Conservation (phyloP, 2,329 filamentous ascomycete genomes). For the Gnomoniopsis sp. region DNA sequence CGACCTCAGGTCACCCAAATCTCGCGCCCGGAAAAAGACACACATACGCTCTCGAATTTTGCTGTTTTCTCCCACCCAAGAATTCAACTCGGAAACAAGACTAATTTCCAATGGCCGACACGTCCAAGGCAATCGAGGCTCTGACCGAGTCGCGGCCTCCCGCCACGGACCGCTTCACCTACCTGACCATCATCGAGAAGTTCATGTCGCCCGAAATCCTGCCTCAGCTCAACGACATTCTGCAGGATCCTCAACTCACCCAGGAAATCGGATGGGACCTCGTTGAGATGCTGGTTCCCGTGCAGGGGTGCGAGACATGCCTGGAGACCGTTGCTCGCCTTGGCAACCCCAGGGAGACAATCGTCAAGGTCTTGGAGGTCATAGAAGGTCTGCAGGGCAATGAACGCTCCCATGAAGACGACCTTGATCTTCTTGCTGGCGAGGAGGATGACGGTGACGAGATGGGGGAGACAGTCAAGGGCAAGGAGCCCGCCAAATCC, state of each 20-base stretch:
- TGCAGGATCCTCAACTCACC: slow-evolving; percentile 62
- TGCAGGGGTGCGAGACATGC: slow-evolving; percentile 67
- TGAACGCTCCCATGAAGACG: slow-evolving; percentile 25
- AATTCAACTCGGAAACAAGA: neutral
- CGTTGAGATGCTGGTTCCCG: slow-evolving; percentile 67
- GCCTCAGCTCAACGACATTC: slow-evolving; percentile 60
- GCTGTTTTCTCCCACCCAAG: neutral
- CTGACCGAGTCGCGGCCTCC: slow-evolving; percentile 49
- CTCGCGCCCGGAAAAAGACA: no score
- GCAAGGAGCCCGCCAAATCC: neutral
- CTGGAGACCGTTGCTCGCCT: slow-evolving; percentile 71
- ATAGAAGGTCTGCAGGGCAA: slow-evolving; percentile 54
- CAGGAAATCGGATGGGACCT: slow-evolving; percentile 82
- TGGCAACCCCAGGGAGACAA: slow-evolving; percentile 77
- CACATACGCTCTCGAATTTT: neutral
- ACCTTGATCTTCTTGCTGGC: slow-evolving; percentile 21
- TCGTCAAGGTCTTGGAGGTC: slow-evolving; percentile 74
- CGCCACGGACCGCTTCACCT: slow-evolving; percentile 66
- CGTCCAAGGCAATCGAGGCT: slow-evolving; percentile 39
- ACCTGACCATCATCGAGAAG: slow-evolving; percentile 74
- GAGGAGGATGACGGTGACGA: slow-evolving; percentile 20
- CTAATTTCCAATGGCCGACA: slow-evolving; percentile 23
- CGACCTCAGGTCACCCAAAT: no score
- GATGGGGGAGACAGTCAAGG: neutral
- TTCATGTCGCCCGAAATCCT: slow-evolving; percentile 66